phyloP scores from a whole-genome alignment of 108 stramenopile species.

The Nannochloropsis salina region DNA sequence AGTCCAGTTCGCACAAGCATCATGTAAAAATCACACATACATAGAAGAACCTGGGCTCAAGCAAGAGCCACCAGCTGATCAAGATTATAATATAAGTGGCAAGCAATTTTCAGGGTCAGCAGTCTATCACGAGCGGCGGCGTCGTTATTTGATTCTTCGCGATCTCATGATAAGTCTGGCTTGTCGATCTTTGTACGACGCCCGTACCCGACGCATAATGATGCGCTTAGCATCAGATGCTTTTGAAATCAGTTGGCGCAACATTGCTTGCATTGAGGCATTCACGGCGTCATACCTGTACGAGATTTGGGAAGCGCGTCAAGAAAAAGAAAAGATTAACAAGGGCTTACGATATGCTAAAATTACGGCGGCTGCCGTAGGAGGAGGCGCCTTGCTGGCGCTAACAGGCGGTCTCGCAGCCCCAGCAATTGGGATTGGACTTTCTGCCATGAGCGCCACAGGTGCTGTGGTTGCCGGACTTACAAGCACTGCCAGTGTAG shows the following conservation, averaged over 20 bases:
- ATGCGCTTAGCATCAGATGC: constrained; percentile 5
- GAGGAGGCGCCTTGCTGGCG: constrained; percentile 39
- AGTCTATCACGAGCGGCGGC: not conserved
- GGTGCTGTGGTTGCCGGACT: constrained; percentile 14
- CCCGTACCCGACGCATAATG: constrained; percentile 29
- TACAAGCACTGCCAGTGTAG: constrained; percentile 32
- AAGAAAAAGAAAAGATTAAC: not conserved
- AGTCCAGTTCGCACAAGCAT: not conserved
- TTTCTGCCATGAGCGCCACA: constrained; percentile 23
- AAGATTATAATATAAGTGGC: not conserved
- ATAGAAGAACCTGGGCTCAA: not conserved
- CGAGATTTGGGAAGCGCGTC: constrained; percentile 11
- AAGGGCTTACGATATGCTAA: constrained; percentile 27
- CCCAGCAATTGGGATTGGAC: constrained; percentile 31
- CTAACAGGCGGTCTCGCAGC: constrained; percentile 45
- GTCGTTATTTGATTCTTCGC: constrained; percentile 28
- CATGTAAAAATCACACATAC: not conserved
- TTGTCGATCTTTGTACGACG: constrained; percentile 34
- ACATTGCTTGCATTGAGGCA: not conserved
- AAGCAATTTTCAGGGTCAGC: too few relatives aligned
- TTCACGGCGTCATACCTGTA: not conserved
- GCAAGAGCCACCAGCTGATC: not conserved
- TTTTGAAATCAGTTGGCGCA: not conserved
- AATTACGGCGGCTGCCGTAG: constrained; percentile 36
- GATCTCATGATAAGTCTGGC: constrained; percentile 39